Percentiles rank a stretch among this genome's conserved stretches.
Evolutionary conservation across 179 eudicot genomes (phyloP).

Genomic region (Heliamphora pulchella): DNA sequence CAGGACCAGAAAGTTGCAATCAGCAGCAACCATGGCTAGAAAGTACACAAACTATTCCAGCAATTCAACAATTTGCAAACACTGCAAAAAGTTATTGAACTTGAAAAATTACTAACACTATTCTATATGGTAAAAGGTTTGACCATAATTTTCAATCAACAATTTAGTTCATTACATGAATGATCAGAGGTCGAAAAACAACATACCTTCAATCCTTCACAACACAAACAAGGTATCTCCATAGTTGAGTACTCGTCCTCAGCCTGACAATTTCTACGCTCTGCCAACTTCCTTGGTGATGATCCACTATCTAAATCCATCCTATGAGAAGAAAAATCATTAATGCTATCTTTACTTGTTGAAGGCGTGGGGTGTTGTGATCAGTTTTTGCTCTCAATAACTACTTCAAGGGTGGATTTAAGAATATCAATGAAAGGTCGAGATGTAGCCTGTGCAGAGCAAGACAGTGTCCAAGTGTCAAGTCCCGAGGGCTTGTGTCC

Average conservation of each 20-base stretch:
- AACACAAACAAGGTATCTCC: slow-evolving; percentile 83
- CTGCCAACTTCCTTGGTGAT: slow-evolving; percentile 32
- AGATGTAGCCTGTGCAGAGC: too few relatives aligned
- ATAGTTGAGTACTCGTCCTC: slow-evolving; percentile 66
- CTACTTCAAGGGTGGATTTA: slow-evolving; percentile 31
- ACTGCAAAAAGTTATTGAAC: not conserved
- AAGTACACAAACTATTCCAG: not conserved
- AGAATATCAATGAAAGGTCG: not conserved
- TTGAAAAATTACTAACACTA: not conserved
- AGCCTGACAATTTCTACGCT: slow-evolving; percentile 85
- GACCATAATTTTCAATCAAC: not conserved
- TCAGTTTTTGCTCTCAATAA: slow-evolving; percentile 20
- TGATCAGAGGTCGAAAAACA: slow-evolving; percentile 10
- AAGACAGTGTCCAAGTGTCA: too few relatives aligned
- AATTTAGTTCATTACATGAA: not conserved
- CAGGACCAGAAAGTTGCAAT: slow-evolving; percentile 33
- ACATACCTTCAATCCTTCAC: slow-evolving; percentile 80
- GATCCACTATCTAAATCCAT: slow-evolving; percentile 40
- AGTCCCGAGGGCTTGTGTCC: too few relatives aligned
- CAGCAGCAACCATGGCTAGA: slow-evolving; percentile 28
- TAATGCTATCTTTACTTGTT: slow-evolving; percentile 16
- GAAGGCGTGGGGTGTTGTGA: slow-evolving; percentile 18
- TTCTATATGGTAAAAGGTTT: not conserved
- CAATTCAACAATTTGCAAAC: not conserved
- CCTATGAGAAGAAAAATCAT: slow-evolving; percentile 26